Percentiles rank a stretch among this genome's conserved stretches.
Evolutionary conservation across 495 filamentous ascomycete genomes (phyloP).

Genomic region (Penicillium manginii): DNA sequence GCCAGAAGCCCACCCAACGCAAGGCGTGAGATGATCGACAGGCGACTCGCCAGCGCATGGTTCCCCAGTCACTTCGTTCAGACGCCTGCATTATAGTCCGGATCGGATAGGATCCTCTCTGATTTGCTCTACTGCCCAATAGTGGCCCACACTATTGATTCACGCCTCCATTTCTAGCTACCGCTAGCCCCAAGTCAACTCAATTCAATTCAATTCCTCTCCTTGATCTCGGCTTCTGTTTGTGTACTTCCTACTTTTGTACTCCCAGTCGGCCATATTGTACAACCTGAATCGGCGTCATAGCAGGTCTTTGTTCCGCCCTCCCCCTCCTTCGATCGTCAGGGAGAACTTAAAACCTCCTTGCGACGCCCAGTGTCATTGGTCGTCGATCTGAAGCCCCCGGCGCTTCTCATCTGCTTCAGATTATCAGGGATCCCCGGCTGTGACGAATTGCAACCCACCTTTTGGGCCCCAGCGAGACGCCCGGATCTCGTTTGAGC

Average conservation of each 20-base stretch:
- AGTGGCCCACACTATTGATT: slow-evolving; percentile 24
- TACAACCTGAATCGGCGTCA: slow-evolving; percentile 6
- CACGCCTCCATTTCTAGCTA: neutral
- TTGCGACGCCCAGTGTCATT: slow-evolving; percentile 22
- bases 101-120: slow-evolving; percentile 17
- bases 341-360: slow-evolving; percentile 26
- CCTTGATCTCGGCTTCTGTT: neutral
- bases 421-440: slow-evolving; percentile 24
- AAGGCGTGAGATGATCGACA: slow-evolving; percentile 31
- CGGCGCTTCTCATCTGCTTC: slow-evolving; percentile 37
- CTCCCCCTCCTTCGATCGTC: slow-evolving; percentile 15
- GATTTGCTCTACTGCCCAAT: slow-evolving; percentile 18
- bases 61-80: slow-evolving; percentile 19
- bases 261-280: neutral
- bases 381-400: slow-evolving; percentile 31
- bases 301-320: neutral
- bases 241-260: neutral
- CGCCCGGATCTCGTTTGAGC: slow-evolving; percentile 18
- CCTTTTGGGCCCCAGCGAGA: slow-evolving; percentile 13
- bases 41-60: slow-evolving; percentile 31
- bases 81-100: slow-evolving; percentile 19
- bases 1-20: slow-evolving; percentile 26
- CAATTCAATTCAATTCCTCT: neutral
- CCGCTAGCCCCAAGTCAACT: slow-evolving; percentile 8
- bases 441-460: slow-evolving; percentile 28